Conservation (phyloP, 2,329 filamentous ascomycete species). For the Monosporascus sp. region DNA sequence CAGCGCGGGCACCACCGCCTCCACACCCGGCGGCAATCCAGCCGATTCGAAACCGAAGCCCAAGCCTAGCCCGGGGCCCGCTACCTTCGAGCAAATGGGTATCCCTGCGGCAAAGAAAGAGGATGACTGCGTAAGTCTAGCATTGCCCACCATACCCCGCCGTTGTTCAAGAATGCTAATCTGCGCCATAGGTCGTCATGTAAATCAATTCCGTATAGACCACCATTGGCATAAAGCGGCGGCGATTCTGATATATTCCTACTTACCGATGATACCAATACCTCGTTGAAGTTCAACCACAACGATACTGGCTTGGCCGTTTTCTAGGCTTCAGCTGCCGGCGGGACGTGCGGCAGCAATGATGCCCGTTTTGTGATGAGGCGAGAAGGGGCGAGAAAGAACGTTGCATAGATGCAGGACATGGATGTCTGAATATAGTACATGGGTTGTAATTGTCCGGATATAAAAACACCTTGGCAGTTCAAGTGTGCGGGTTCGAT, state of each 20-base stretch:
- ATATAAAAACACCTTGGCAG: too few relatives aligned
- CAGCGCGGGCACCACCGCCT: constrained; percentile 24
- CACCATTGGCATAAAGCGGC: constrained; percentile 2
- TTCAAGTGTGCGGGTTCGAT: too few relatives aligned
- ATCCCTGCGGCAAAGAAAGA: constrained; percentile 80
- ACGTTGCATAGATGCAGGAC: too few relatives aligned
- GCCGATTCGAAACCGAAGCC: constrained; percentile 36
- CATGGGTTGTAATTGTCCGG: too few relatives aligned
- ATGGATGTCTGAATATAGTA: too few relatives aligned
- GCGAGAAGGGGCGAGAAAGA: too few relatives aligned
- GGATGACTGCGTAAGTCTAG: constrained; percentile 75
- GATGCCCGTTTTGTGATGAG: too few relatives aligned
- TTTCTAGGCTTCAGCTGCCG: too few relatives aligned
- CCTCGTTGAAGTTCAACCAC: constrained; percentile 2
- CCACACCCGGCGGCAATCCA: constrained; percentile 28
- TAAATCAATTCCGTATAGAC: constrained; percentile 2
- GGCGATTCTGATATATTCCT: constrained; percentile 9
- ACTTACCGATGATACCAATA: constrained; percentile 13
- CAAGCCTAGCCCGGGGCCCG: constrained; percentile 66
- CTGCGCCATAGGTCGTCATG: constrained; percentile 11
- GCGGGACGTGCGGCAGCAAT: too few relatives aligned
- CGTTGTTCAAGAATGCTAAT: constrained; percentile 1
- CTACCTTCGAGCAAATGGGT: constrained; percentile 98
- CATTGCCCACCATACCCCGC: background rate
- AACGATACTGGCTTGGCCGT: too few relatives aligned